phyloP scores from a whole-genome alignment of 805 yeast species.

The Yarrowia divulgata region DNA sequence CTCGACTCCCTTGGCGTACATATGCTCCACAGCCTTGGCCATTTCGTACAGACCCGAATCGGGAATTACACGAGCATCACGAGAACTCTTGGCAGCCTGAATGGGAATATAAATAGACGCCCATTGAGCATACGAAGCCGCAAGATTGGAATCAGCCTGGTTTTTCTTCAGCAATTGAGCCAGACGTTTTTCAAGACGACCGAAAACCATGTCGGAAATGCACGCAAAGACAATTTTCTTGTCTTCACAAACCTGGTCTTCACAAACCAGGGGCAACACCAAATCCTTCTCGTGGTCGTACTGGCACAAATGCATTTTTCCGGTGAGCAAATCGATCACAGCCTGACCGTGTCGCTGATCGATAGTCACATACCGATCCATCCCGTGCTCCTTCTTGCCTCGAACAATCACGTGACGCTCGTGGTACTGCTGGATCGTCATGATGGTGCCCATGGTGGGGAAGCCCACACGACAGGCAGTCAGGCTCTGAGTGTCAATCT shows the following conservation, averaged over 20 bases:
- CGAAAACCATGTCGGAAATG: background rate
- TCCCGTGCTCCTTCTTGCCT: background rate
- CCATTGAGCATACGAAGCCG: background rate
- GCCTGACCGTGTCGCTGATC: background rate
- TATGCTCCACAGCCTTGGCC: no score
- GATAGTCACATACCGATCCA: constrained; percentile 7
- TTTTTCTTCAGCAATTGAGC: background rate
- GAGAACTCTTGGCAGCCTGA: background rate
- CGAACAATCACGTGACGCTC: background rate
- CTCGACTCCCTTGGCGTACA: no score
- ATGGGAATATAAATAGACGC: constrained; percentile 2
- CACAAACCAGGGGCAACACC: background rate
- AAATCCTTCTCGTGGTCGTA: background rate
- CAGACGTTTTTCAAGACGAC: background rate
- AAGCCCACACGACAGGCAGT: background rate
- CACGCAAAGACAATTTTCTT: background rate
- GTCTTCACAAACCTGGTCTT: no score
- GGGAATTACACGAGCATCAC: no score
- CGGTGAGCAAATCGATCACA: background rate
- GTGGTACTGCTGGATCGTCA: background rate
- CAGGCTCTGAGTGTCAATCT: background rate
- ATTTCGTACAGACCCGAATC: background rate
- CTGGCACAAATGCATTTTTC: background rate
- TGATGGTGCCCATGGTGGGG: constrained; percentile 5
- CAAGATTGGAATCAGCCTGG: background rate